Evolutionary conservation across 2,329 filamentous ascomycete genomes (phyloP), one percentile per base, ranked within the genome.

Genomic region (Ophiostoma himal-ulmi): DNA sequence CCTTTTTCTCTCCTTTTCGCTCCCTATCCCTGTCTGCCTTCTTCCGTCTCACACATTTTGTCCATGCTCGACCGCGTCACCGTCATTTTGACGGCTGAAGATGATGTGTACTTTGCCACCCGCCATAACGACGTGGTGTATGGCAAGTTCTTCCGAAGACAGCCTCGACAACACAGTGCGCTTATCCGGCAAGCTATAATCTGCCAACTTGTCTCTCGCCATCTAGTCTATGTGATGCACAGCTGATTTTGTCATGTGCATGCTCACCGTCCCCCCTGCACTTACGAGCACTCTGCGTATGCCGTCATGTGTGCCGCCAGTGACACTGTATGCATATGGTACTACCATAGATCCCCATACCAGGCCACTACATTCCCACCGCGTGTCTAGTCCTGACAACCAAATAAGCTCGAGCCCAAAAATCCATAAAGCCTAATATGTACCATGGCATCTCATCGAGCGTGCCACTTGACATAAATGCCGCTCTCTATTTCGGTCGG

Each of bases 31-130:
- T 62, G 57, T 34, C 57, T 22, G 7, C 34, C 26, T 62, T 44
- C 10, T 62, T 26, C 57, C 57, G 57, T 62, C 57, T 62, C 14
- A 36, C 57, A 14, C 26, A 26, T 62, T 13, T 62, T 11, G 10
- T 8, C 8, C 11, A 26, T 8, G 22, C 5, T 26, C 13, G 22
- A 57, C 52, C n/a, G 57, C 34, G 57, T 62, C 57, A 62, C 57
- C 57, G 57, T 62, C 26, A 26, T 62, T 54, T 62, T 34, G 57
- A 34, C 57, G 26, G 26, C 52, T 57, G 57, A 26, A 30, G 57
- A 62, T 62, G 57, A 62, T 62, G 57, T 62, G 57, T 62, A 57
- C 57, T 34, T 34, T 62, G 57, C 57, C 57, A 34, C 57, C 57
- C 52, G 52, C 52, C 14, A 62, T 20, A 14, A 14, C 57, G 14